Conservation (phyloP, 176 grass and related monocot genomes). For the Aechmea fasciata region DNA sequence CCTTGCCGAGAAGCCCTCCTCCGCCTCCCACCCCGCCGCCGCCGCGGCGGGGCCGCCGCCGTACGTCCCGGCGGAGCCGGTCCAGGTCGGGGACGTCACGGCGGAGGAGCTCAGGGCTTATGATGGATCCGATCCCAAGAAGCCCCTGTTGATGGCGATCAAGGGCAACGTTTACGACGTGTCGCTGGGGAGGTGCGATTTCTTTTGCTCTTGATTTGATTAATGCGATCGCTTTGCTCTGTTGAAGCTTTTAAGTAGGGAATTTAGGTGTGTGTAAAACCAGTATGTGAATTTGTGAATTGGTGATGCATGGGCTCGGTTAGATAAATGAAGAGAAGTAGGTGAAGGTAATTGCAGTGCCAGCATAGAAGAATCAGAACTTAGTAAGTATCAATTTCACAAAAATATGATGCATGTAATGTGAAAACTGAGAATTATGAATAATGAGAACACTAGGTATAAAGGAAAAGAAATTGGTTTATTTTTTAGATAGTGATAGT, state of each 20-base stretch:
- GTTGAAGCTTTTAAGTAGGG: neutral
- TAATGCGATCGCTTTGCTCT: neutral
- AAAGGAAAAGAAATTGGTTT: no score
- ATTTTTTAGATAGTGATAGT: no score
- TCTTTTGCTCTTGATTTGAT: conserved; percentile 8
- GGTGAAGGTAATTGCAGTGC: no score
- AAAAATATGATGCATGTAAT: no score
- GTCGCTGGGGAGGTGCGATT: conserved; percentile 62
- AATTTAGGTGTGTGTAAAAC: no score
- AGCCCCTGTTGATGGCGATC: conserved; percentile 84
- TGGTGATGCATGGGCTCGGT: no score
- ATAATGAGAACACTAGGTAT: no score
- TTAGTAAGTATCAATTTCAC: no score
- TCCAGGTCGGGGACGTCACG: conserved; percentile 70
- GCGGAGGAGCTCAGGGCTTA: conserved; percentile 64
- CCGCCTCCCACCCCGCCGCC: neutral
- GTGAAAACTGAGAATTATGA: no score
- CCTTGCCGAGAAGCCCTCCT: conserved; percentile 1
- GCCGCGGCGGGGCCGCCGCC: conserved; percentile 20
- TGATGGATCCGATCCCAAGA: conserved; percentile 59
- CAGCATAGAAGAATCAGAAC: no score
- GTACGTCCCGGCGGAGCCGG: conserved; percentile 29
- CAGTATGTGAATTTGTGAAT: no score
- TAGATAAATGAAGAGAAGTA: no score
- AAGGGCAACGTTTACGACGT: conserved; percentile 82